Percentiles rank a stretch among this genome's conserved stretches.
phyloP scores from a whole-genome alignment of 352 stramenopile species.

The Hyaloperonospora brassicae region DNA sequence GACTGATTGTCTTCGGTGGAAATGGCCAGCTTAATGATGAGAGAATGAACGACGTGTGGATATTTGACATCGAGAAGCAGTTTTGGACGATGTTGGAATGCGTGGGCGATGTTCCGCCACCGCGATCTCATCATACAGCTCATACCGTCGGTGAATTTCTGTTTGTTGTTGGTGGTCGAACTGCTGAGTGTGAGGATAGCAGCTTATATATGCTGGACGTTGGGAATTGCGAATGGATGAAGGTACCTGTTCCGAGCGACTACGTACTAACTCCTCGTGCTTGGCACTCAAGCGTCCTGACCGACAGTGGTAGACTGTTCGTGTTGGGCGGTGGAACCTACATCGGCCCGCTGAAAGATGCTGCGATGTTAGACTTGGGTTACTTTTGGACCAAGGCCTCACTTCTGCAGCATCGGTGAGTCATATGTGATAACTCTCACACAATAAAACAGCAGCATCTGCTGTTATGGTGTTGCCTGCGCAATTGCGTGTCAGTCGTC shows the following conservation, averaged over 20 bases:
- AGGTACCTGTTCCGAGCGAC: constrained; percentile 30
- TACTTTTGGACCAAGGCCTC: constrained; percentile 22
- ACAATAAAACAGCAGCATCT: no score
- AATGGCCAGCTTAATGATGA: constrained; percentile 64
- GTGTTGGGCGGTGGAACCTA: constrained; percentile 55
- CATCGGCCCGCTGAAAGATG: constrained; percentile 44
- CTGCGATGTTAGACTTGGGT: constrained; percentile 41
- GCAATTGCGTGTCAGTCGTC: no score
- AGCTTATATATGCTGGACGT: constrained; percentile 54
- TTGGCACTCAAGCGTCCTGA: constrained; percentile 61
- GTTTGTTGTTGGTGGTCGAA: constrained; percentile 58
- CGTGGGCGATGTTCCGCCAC: constrained; percentile 32
- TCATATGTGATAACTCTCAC: no score
- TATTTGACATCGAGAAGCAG: constrained; percentile 32
- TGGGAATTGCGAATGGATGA: constrained; percentile 35
- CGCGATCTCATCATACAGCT: constrained; percentile 62
- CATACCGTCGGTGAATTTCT: constrained; percentile 43
- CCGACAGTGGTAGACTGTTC: constrained; percentile 28
- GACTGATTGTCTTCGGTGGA: constrained; percentile 53
- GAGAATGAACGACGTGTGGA: constrained; percentile 65
- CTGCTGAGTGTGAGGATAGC: constrained; percentile 32
- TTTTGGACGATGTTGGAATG: constrained; percentile 38
- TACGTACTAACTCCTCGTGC: constrained; percentile 33
- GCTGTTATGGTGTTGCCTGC: no score
- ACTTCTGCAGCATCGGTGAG: neutral